Percentiles rank a stretch among this genome's conserved stretches.
Evolutionary conservation across 345 rosid species (phyloP).

Genomic region (Salix purpurea): DNA sequence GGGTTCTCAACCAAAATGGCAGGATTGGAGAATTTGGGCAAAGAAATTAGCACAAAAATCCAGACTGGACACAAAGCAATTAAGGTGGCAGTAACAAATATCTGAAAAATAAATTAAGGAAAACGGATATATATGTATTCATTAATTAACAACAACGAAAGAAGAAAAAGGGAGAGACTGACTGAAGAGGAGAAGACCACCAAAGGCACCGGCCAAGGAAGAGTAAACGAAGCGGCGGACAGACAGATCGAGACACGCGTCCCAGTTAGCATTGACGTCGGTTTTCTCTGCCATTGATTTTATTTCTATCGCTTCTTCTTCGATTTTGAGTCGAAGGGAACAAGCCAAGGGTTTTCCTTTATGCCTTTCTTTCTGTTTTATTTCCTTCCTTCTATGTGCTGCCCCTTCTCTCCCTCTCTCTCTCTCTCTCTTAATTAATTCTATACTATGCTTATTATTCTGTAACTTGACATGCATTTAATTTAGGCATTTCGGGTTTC

Average conservation of each 20-base stretch:
- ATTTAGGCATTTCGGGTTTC: too few relatives aligned
- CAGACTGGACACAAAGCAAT: not conserved
- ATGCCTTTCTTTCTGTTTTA: too few relatives aligned
- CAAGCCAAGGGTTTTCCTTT: too few relatives aligned
- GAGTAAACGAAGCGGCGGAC: constrained; percentile 80
- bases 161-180: constrained; percentile 14
- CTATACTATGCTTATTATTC: too few relatives aligned
- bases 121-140: too few relatives aligned
- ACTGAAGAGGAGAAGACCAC: constrained; percentile 89
- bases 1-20: not conserved
- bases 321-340: too few relatives aligned
- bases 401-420: too few relatives aligned
- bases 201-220: constrained; percentile 72
- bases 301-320: not conserved
- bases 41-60: not conserved
- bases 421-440: too few relatives aligned
- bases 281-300: constrained; percentile 12
- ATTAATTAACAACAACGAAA: not conserved
- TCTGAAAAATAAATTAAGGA: not conserved
- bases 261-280: constrained; percentile 68
- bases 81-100: not conserved
- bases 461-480: too few relatives aligned
- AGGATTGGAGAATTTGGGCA: not conserved
- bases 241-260: constrained; percentile 81
- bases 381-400: too few relatives aligned